Base-by-base conservation (phyloP, 352 stramenopile genomes). In the Globisporangium irregulare region DNA sequence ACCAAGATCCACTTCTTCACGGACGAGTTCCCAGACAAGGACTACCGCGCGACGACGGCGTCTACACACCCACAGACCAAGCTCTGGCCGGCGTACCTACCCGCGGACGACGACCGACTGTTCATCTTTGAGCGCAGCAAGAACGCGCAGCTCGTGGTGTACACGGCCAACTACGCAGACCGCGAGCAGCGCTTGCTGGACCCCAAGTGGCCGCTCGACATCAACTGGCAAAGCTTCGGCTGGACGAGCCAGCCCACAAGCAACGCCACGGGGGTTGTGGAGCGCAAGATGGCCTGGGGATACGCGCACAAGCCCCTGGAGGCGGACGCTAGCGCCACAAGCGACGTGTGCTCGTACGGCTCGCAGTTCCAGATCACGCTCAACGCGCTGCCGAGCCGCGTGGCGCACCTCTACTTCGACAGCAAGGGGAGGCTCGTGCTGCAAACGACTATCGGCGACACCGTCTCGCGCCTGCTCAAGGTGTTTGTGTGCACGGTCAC, bases 161-260 rank as follows among this genome's bases (percentile, higher is more conserved):
- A 91, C 73, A 76, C 79, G 36, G 85, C 83, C 65, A 90, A 88
- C 59, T 92, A 89, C 69, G 61, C 72, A 3, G 72, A 91, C 78
- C 76, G 74, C 59, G 72, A 76, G 34, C 65, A 75, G 48, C 78
- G 78, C 8, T 68, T 80, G 51, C 66, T 92, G 51, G 76, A 93
- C 71, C 63, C 75, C 24, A 89, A 89, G 67, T 84, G 72, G 71
- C 85, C 85, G 48, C 73, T 93, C 54, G 83, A 93, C 69, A 91
- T 93, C 74, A 90, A 89, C 62, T 93, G 85, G 85, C 82, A 91
- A 73, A 92, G 83, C 69, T 93, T 89, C 64, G 85, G 85, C 43
- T 93, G 85, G 85, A 93, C 85, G 5, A 63, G 64, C 22, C 73
- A 88, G 64, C 85, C 83, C 14, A 90, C 78, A 50, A 90, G 66